Base-by-base conservation (phyloP, 345 rosid species). In the Litchi chinensis region DNA sequence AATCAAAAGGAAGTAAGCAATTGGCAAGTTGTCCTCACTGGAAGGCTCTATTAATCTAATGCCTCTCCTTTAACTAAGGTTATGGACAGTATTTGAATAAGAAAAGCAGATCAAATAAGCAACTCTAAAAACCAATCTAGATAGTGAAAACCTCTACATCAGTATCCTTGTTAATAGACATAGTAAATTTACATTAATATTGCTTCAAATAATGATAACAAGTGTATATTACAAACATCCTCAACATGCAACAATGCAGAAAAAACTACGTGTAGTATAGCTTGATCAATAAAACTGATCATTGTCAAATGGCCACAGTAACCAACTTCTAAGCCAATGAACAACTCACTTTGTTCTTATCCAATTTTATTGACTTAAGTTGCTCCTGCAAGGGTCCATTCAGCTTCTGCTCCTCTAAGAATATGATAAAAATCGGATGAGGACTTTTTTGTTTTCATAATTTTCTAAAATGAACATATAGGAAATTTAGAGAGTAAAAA, bases 361-460 rank as follows among this genome's bases (percentile, higher is more conserved):
- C 91, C 77, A 84, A 73, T 84, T 91, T 90, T 73, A 90, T 80
- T 72, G 85, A 82, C 79, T 80, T 81, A 54, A 94, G 87, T 79
- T 94, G 91, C 79, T 87, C 85, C 81, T 82, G 90, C 32, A 91
- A 80, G 77, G 89, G 84, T 73, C 88, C 84, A 76, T 89, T 96
- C 71, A 81, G 82, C 85, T 76, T 86, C 72, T 84, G 92, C 77
- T 91, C 95, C 90, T 93, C 98, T 96, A 87, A 81, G 76, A 83
- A 67, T 77, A n/a, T 4, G 8, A 63, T 7, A 40, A 40, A 72
- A 70, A 77, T 16, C 46, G 73, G 77, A 75, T 9, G 37, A 73
- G 67, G 18, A 48, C 54, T 13, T 54, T 64, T 44, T 73, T 22
- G 65, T 65, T 1, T 70, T 6, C 24, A 28, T 41, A 60, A 60